These are phyloP conservation scores for Eimeria brunetti DNA, from an alignment of 169 alveolate species.

Conservation along the genomic window DNA sequence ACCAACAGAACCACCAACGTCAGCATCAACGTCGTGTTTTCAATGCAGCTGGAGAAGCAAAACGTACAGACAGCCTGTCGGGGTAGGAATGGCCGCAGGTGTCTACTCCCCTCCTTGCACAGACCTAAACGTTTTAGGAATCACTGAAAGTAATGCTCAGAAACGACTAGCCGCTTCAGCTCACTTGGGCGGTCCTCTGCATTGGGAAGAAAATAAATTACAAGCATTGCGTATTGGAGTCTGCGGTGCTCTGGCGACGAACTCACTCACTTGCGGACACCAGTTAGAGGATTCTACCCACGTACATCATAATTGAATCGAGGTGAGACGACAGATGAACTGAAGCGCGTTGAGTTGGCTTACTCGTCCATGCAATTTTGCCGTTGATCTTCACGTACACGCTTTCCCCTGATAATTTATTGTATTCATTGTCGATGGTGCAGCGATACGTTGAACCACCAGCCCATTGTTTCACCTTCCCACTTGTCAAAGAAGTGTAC, in stretches of 20 bases:
- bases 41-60: neutral
- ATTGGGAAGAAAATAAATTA: neutral
- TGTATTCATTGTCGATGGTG: neutral
- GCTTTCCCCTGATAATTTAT: conserved; percentile 27
- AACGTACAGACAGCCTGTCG: conserved; percentile 70
- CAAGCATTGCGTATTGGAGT: neutral
- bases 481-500: conserved; percentile 82
- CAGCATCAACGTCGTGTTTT: neutral
- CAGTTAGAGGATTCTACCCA: conserved; percentile 22
- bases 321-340: neutral
- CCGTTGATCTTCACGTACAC: conserved; percentile 59
- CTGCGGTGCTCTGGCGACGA: neutral
- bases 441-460: neutral
- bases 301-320: neutral
- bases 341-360: neutral
- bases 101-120: conserved; percentile 74
- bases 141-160: neutral
- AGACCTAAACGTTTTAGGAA: neutral
- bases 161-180: neutral
- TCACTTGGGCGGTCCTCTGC: conserved; percentile 29
- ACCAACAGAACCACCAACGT: neutral
- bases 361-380: conserved; percentile 68
- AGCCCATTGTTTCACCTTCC: conserved; percentile 70
- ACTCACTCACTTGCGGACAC: conserved; percentile 70
- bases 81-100: conserved; percentile 79